phyloP scores from a whole-genome alignment of 441 rosid species.

The Metrosideros polymorpha region DNA sequence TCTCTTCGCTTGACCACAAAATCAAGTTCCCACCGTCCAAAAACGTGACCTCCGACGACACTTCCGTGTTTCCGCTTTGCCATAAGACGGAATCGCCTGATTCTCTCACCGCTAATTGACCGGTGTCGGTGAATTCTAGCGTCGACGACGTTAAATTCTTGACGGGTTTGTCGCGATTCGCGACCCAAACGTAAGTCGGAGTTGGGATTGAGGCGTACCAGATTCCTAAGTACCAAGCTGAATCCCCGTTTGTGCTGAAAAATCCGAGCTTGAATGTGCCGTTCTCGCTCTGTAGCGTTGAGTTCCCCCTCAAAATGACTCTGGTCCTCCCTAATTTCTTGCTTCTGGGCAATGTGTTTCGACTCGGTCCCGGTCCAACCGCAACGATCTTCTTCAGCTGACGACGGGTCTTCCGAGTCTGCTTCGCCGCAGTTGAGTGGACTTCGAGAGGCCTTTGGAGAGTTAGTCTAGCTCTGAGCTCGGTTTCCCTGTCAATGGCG shows the following conservation, averaged over 20 bases:
- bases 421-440: background rate
- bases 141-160: constrained; percentile 21
- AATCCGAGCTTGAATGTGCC: constrained; percentile 53
- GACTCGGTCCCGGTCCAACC: background rate
- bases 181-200: constrained; percentile 69
- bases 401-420: background rate
- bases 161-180: constrained; percentile 54
- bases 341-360: background rate
- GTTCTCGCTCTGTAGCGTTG: constrained; percentile 34
- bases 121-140: constrained; percentile 26
- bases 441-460: background rate
- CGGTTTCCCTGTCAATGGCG: background rate
- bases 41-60: constrained; percentile 18
- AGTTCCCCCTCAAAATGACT: constrained; percentile 35
- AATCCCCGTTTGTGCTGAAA: constrained; percentile 33
- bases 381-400: background rate
- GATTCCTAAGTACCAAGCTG: constrained; percentile 60
- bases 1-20: constrained; percentile 18
- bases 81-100: constrained; percentile 29
- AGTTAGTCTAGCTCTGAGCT: background rate
- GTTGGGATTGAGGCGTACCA: constrained; percentile 54
- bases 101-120: constrained; percentile 27
- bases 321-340: constrained; percentile 9
- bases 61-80: constrained; percentile 33
- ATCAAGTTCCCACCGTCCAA: constrained; percentile 53